Percentiles rank a stretch among this genome's conserved stretches.
These are phyloP conservation scores for Fusarium sp. DNA, from an alignment of 2,329 filamentous ascomycete species.

Conservation along the genomic window DNA sequence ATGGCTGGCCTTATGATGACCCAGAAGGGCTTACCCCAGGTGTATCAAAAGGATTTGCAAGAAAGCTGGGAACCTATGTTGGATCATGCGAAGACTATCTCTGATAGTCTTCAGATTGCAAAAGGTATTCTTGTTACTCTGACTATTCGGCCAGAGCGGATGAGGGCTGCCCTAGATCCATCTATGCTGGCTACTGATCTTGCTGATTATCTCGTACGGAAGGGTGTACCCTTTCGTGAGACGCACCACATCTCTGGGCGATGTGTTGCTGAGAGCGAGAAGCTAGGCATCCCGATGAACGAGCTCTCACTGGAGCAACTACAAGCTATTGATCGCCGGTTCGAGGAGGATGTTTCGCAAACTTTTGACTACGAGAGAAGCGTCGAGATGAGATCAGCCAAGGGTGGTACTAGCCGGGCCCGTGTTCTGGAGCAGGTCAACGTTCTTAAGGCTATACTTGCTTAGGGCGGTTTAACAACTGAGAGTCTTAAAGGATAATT, in stretches of 20 bases:
- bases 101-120: too few species aligned
- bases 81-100: too few species aligned
- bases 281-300: constrained; percentile 73
- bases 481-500: too few species aligned
- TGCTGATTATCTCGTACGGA: constrained; percentile 70
- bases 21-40: too few species aligned
- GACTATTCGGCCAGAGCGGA: constrained; percentile 71
- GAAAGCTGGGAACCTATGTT: too few species aligned
- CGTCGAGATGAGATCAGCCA: constrained; percentile 75
- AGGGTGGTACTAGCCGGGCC: constrained; percentile 75
- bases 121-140: too few species aligned
- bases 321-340: constrained; percentile 74
- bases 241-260: constrained; percentile 81
- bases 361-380: constrained; percentile 78
- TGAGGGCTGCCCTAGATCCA: constrained; percentile 75
- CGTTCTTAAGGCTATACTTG: constrained; percentile 52
- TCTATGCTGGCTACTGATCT: constrained; percentile 79
- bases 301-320: constrained; percentile 74
- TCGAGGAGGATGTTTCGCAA: constrained; percentile 72
- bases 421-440: constrained; percentile 71
- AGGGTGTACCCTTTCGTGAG: constrained; percentile 79
- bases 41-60: too few species aligned
- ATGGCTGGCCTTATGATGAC: too few species aligned
- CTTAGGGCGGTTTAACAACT: constrained; percentile 25
- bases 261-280: constrained; percentile 76